Evolutionary conservation across 2,329 filamentous ascomycete species (phyloP).

Genomic region (Xylariaceae sp.): DNA sequence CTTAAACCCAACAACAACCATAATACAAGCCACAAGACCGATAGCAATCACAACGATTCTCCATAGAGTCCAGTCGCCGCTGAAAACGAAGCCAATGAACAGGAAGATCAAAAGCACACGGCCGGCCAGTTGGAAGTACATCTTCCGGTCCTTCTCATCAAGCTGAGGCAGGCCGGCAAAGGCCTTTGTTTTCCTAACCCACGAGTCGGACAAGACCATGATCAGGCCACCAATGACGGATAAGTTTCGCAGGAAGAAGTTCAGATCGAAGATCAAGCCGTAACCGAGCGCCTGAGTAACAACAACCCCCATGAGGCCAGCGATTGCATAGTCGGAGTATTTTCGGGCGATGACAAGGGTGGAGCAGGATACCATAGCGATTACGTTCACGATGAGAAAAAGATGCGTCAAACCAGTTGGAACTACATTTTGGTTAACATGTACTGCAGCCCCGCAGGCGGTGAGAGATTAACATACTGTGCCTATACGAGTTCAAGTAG

Average conservation of each 20-base stretch:
- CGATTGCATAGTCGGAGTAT: constrained; percentile 89
- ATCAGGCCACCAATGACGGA: constrained; percentile 95
- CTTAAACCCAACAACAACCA: constrained; percentile 99
- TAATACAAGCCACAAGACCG: constrained; percentile 87
- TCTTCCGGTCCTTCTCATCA: constrained; percentile 99
- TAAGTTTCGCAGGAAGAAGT: constrained; percentile 99
- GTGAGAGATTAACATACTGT: constrained; percentile 61
- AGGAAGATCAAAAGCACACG: constrained; percentile 95
- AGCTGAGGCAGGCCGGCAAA: constrained; percentile 90
- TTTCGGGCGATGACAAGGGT: constrained; percentile 85
- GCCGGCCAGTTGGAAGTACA: constrained; percentile 99
- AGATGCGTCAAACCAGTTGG: constrained; percentile 83
- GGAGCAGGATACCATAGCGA: constrained; percentile 82
- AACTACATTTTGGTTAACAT: constrained; percentile 50
- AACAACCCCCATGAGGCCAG: constrained; percentile 84
- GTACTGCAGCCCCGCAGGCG: no score
- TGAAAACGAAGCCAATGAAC: constrained; percentile 94
- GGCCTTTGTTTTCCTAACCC: constrained; percentile 95
- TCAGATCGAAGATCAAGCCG: constrained; percentile 96
- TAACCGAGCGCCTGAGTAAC: constrained; percentile 93
- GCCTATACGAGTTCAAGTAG: constrained; percentile 87
- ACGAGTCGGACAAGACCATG: constrained; percentile 97
- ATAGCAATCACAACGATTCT: constrained; percentile 79
- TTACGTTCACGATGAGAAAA: constrained; percentile 86
- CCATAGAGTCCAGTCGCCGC: constrained; percentile 87